A percentile compares a stretch with the other conserved stretches of the same genome.
Conservation (phyloP, 768 basidiomycete genomes). For the Lactifluus echinatus region DNA sequence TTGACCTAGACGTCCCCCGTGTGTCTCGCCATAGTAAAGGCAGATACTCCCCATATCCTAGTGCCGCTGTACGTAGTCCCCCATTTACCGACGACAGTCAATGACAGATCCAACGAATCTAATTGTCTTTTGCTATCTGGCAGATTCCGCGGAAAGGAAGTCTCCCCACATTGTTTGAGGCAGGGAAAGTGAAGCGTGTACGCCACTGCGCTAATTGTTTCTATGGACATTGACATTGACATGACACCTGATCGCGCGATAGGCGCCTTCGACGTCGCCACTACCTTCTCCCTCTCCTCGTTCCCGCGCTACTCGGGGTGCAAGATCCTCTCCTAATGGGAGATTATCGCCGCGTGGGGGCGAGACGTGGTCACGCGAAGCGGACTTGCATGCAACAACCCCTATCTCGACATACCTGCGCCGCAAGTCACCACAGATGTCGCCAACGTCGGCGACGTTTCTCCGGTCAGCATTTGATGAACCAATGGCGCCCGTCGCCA, state of each 20-base stretch:
- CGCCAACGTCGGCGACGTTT: slow-evolving; percentile 44
- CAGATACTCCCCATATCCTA: slow-evolving; percentile 29
- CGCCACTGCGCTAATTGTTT: slow-evolving; percentile 3
- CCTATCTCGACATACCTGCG: slow-evolving; percentile 78
- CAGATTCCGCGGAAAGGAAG: slow-evolving; percentile 27
- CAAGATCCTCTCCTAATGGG: slow-evolving; percentile 9
- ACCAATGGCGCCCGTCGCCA: slow-evolving; percentile 43
- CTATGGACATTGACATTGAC: not conserved
- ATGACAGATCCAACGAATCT: not conserved
- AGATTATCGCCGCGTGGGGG: slow-evolving; percentile 17
- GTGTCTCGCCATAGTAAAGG: slow-evolving; percentile 20
- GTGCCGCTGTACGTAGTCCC: slow-evolving; percentile 24
- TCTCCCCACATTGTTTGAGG: slow-evolving; percentile 23
- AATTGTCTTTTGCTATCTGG: not conserved
- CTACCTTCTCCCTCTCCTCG: slow-evolving; percentile 22
- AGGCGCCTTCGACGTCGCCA: slow-evolving; percentile 28
- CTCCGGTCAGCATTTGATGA: slow-evolving; percentile 24
- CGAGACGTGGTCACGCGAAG: slow-evolving; percentile 25
- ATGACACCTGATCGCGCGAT: not conserved
- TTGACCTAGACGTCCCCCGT: slow-evolving; percentile 23
- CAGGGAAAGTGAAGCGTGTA: slow-evolving; percentile 25
- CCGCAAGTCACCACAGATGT: slow-evolving; percentile 65
- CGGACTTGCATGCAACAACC: slow-evolving; percentile 33
- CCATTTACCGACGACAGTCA: not conserved
- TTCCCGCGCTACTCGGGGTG: slow-evolving; percentile 17